phyloP scores from a whole-genome alignment of 2,329 filamentous ascomycete genomes.

The Aciculosporium take region DNA sequence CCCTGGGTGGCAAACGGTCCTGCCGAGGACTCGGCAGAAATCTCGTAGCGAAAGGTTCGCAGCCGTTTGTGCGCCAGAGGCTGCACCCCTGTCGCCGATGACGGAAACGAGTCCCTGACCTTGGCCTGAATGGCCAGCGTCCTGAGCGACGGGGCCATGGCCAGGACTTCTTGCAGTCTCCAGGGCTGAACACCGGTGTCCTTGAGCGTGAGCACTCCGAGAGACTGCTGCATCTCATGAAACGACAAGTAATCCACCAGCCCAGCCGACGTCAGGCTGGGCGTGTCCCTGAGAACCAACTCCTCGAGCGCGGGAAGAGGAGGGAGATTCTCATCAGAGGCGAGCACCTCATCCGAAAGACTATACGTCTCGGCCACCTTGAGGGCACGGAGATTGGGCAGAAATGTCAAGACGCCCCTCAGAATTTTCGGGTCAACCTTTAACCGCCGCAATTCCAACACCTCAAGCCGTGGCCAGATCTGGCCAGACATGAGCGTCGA shows the following conservation, averaged over 20 bases:
- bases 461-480: conserved; percentile 57
- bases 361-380: conserved; percentile 56
- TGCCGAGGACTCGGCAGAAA: conserved; percentile 45
- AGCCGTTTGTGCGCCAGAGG: conserved; percentile 57
- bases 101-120: conserved; percentile 35
- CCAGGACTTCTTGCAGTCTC: conserved; percentile 46
- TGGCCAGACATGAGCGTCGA: conserved; percentile 51
- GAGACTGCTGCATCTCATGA: conserved; percentile 41
- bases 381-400: conserved; percentile 56
- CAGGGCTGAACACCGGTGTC: conserved; percentile 55
- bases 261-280: conserved; percentile 57
- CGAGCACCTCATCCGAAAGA: conserved; percentile 67
- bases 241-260: conserved; percentile 53
- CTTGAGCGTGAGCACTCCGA: conserved; percentile 56
- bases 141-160: conserved; percentile 40
- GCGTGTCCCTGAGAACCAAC: conserved; percentile 57
- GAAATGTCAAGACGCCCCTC: conserved; percentile 53
- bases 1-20: conserved; percentile 44
- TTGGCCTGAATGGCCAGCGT: conserved; percentile 41
- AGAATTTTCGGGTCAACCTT: conserved; percentile 57
- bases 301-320: conserved; percentile 62
- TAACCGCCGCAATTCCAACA: conserved; percentile 55
- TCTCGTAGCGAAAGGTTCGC: conserved; percentile 66
- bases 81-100: conserved; percentile 32
- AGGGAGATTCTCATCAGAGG: conserved; percentile 48